Conservation (phyloP, 345 rosid genomes). For the Eucalyptus cloeziana region DNA sequence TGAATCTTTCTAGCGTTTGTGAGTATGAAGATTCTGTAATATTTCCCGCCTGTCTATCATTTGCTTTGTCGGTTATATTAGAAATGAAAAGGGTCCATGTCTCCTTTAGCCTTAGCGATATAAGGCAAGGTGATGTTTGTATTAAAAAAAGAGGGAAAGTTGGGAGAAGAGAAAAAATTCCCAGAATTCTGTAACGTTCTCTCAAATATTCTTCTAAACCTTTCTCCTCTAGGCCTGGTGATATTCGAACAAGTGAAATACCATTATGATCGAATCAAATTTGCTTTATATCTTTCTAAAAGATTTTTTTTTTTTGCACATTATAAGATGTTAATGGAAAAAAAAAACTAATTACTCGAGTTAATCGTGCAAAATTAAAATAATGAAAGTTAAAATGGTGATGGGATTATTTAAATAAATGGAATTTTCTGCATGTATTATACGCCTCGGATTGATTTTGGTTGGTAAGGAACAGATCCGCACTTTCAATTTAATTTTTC, state of each 20-base stretch:
- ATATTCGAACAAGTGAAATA: neutral
- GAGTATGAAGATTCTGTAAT: neutral
- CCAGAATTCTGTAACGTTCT: fast-evolving
- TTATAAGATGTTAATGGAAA: neutral
- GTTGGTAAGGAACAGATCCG: neutral
- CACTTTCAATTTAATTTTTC: neutral
- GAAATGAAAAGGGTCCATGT: neutral
- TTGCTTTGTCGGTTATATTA: neutral
- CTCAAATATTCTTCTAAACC: neutral
- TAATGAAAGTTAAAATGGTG: neutral
- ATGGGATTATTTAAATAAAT: neutral
- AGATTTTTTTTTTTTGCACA: neutral
- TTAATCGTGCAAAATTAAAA: neutral
- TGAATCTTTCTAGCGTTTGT: neutral
- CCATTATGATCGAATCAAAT: neutral
- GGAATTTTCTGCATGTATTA: neutral
- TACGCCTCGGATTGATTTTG: neutral
- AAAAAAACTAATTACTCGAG: neutral
- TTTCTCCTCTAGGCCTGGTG: neutral
- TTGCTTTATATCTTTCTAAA: neutral
- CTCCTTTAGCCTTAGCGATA: neutral
- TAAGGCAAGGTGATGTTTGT: neutral
- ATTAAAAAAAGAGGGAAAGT: neutral
- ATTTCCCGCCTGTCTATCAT: neutral
- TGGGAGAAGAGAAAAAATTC: neutral